These are phyloP conservation scores for Eimeria sp. DNA, from an alignment of 169 alveolate genomes.

Conservation along the genomic window DNA sequence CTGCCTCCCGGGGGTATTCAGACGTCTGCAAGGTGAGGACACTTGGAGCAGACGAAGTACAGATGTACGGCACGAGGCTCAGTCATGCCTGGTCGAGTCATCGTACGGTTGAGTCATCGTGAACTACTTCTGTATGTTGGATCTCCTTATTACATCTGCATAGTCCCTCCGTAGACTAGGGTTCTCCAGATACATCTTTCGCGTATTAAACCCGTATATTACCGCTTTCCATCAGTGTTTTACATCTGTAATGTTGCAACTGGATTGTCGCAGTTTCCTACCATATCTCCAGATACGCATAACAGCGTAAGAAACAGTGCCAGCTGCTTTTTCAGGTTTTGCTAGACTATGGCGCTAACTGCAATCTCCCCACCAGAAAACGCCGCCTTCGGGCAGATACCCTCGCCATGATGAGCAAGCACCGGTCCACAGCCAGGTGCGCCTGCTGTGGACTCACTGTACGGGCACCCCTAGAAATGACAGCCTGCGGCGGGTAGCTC, in stretches of 20 bases:
- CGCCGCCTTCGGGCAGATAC: conserved; percentile 20
- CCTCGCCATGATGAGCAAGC: conserved; percentile 29
- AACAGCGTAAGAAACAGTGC: no score
- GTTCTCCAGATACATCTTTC: no score
- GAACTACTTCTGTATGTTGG: neutral
- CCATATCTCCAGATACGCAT: no score
- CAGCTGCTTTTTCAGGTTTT: conserved; percentile 8
- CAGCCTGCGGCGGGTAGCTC: neutral
- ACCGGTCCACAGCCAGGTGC: conserved; percentile 39
- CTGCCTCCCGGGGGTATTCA: conserved; percentile 60
- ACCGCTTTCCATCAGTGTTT: neutral
- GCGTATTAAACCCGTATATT: neutral
- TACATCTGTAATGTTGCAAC: neutral
- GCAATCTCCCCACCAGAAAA: conserved; percentile 13
- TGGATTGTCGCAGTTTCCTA: no score
- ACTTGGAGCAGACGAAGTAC: neutral
- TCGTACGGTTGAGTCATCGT: no score
- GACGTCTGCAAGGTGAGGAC: conserved; percentile 54
- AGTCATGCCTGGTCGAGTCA: no score
- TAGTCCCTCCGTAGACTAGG: no score
- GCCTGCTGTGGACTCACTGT: neutral
- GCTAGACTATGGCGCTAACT: conserved; percentile 54
- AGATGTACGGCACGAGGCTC: no score
- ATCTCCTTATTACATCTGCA: neutral
- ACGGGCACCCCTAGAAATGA: neutral